phyloP scores from a whole-genome alignment of 2,329 filamentous ascomycete species.

The Massarina eburnea region DNA sequence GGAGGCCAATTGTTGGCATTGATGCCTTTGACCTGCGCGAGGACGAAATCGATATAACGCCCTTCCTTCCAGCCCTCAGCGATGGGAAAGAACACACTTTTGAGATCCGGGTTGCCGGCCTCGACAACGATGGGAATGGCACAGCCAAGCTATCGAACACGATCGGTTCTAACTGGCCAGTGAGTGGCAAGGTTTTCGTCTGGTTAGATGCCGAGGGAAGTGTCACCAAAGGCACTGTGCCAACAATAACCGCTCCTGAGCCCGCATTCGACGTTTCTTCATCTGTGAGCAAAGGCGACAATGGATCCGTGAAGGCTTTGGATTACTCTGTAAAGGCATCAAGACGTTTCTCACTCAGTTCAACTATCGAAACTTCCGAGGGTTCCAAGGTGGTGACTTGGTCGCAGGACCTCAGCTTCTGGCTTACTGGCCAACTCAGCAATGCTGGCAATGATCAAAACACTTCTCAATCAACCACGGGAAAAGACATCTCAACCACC shows the following conservation, averaged over 20 bases:
- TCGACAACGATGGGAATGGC: conserved; percentile 59
- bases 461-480: conserved; percentile 55
- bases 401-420: conserved; percentile 61
- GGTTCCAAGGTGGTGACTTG: conserved; percentile 52
- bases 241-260: conserved; percentile 37
- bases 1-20: conserved; percentile 76
- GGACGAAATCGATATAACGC: conserved; percentile 79
- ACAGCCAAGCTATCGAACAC: conserved; percentile 54
- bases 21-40: conserved; percentile 79
- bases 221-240: conserved; percentile 54
- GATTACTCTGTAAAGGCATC: conserved; percentile 60
- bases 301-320: conserved; percentile 62
- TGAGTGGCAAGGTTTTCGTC: conserved; percentile 79
- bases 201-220: conserved; percentile 62
- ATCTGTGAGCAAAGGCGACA: conserved; percentile 46
- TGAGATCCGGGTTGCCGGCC: conserved; percentile 66
- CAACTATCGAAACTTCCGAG: conserved; percentile 54
- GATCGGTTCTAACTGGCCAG: conserved; percentile 70
- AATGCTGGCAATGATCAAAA: conserved; percentile 58
- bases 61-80: conserved; percentile 70
- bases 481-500: conserved; percentile 46
- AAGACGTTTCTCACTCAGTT: conserved; percentile 58
- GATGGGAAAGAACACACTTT: conserved; percentile 68
- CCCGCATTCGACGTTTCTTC: conserved; percentile 58
- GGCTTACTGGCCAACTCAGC: conserved; percentile 57